Evolutionary conservation across 2,329 filamentous ascomycete genomes (phyloP), one percentile per base, ranked within the genome.

Genomic region (Phialocephala sp.): DNA sequence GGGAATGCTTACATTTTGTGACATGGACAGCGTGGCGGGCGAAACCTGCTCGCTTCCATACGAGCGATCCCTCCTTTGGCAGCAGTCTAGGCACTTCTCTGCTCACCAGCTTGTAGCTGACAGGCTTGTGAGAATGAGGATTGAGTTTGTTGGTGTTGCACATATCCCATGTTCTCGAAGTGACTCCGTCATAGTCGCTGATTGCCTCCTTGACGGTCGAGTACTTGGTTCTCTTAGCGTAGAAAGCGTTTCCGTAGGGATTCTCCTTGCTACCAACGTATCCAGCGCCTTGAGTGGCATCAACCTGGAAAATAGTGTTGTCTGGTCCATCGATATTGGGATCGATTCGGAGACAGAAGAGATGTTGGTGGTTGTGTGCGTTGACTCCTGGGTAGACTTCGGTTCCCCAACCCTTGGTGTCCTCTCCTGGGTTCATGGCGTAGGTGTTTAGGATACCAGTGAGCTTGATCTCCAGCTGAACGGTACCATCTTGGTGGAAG

Each of bases 391-490:
- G 91, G 75, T 94, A 95, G 9, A 97, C 94, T 77, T 97, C 90
- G 0, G 93, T 97, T 64, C 94, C 94, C 92, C 92, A 97, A 66
- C 92, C 92, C 36, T 91, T 83, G 9, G 91, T 90, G 69, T 95
- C 91, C 79, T 97, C 93, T 56, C 87, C 91, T 0, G 89, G 87
- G 72, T 89, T 87, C 84, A 97, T 90, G 32, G 89, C 82, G 73
- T 97, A 97, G 0, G 94, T 97, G 83, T 97, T 97, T 62, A 97
- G 82, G 76, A 97, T 97, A 60, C 93, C 93, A 0, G 93, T 97
- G 35, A 97, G 87, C 78, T 94, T 92, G 78, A 97, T 91, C 77
- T 97, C 93, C 12, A 94, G 89, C 80, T 97, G 93, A 69, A 97
- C 89, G 0, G 93, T 96, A 43, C 93, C 94, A 72, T 97, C 94